Evolutionary conservation across 78 protist species (phyloP), one percentile per base, ranked within the genome.

Genomic region (Dictyostelium intermedium): DNA sequence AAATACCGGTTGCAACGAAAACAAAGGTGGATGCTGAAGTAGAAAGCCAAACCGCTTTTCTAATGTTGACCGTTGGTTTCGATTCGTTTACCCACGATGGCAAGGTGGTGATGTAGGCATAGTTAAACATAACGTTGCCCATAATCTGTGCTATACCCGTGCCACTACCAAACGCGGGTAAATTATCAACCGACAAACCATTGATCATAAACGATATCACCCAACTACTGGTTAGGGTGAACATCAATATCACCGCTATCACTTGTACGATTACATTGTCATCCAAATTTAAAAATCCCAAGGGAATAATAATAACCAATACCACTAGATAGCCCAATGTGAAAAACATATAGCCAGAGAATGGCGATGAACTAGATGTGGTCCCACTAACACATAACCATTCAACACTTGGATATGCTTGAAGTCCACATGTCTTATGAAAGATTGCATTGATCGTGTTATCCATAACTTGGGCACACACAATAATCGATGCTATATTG

Each of bases 81-180:
- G 74, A 74, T 69, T 92, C 96, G 27, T 92, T 92, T 4, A 83
- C 81, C 92, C 92, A 92, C 0, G 83, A 63, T 27, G 96, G 96
- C 11, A 92, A 34, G 0, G 96, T 85, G 2, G 92, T 85, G 27
- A 92, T 85, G 61, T 85, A 92, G 2, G 96, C 84, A 69, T 92
- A 92, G 32, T 92, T 92, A 34, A 92, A 92, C 53, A 92, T 92
- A 56, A 92, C 91, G 41, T 76, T 81, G 9, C 96, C 86, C 92
- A 92, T 50, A 10, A 92, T 69, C 32, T 92, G 47, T 2, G 86
- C 84, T 37, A 85, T 79, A 25, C 91, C 92, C 5, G 16, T 18
- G 0, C 60, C 72, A 9, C 45, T 47, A 9, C 85, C 85, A 76
- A 85, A 50, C 39, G 86, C 25, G 0, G 96, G 96, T 27, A 92